phyloP scores from a whole-genome alignment of 2,329 filamentous ascomycete species.

The Albifimbria verrucaria region DNA sequence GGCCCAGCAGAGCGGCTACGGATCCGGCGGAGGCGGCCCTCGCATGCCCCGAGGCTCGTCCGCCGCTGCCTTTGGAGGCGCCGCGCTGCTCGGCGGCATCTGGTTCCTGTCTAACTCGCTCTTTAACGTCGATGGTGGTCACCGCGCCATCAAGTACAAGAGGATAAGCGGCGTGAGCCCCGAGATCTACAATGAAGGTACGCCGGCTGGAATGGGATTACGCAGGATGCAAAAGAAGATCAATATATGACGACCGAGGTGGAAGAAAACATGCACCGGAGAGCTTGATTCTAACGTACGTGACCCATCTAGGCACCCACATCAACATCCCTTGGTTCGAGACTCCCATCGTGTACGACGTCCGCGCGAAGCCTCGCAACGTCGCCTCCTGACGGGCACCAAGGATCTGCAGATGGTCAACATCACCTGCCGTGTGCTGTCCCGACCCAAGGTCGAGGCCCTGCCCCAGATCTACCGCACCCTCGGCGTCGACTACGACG shows the following conservation, averaged over 20 bases:
- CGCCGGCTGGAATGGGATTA: slow-evolving; percentile 9
- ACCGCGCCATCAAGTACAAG: slow-evolving; percentile 98
- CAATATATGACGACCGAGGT: no score
- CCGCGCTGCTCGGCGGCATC: slow-evolving; percentile 45
- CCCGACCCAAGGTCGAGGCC: slow-evolving; percentile 79
- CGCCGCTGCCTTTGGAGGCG: slow-evolving; percentile 36
- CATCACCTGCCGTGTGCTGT: slow-evolving; percentile 99
- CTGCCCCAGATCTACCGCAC: slow-evolving; percentile 97
- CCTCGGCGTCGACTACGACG: slow-evolving; percentile 92
- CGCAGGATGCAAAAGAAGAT: neutral
- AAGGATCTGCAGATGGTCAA: slow-evolving; percentile 99
- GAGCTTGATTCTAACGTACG: neutral
- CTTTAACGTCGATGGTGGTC: slow-evolving; percentile 92
- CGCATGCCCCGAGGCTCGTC: slow-evolving; percentile 37
- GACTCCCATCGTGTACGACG: slow-evolving; percentile 94
- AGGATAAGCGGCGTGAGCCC: slow-evolving; percentile 88
- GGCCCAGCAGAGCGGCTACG: slow-evolving; percentile 37
- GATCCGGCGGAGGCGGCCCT: slow-evolving; percentile 37
- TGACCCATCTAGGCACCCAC: slow-evolving; percentile 71
- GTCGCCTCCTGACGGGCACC: slow-evolving; percentile 96
- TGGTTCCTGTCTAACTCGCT: slow-evolving; percentile 57
- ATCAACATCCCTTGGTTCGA: slow-evolving; percentile 95
- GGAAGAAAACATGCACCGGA: neutral
- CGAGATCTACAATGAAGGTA: slow-evolving; percentile 95
- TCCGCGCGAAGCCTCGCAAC: slow-evolving; percentile 94